phyloP scores from a whole-genome alignment of 169 alveolate genomes.

The Theileria luwenshuni region DNA sequence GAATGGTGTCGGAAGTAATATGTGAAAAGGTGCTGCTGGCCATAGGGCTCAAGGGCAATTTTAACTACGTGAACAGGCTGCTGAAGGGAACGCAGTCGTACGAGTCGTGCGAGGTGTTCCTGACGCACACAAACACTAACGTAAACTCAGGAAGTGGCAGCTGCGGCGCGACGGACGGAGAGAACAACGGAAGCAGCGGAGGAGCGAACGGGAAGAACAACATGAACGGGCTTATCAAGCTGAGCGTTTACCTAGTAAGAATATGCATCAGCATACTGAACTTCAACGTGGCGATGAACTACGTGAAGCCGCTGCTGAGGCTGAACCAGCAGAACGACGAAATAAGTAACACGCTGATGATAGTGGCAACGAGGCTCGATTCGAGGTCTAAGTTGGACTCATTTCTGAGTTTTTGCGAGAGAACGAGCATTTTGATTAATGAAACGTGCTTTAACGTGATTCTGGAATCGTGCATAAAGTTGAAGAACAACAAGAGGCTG shows the following conservation, averaged over 20 bases:
- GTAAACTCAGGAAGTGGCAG: background rate
- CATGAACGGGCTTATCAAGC: constrained; percentile 2
- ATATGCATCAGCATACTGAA: constrained; percentile 35
- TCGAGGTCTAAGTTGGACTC: constrained; percentile 51
- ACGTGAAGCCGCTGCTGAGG: constrained; percentile 25
- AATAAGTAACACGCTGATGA: constrained; percentile 29
- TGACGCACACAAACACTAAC: constrained; percentile 1
- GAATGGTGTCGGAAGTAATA: constrained; percentile 34
- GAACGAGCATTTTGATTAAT: constrained; percentile 39
- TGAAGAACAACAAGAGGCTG: constrained; percentile 56
- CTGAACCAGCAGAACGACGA: constrained; percentile 42
- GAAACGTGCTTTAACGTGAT: constrained; percentile 40
- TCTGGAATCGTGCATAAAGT: constrained; percentile 63
- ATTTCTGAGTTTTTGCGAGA: constrained; percentile 56
- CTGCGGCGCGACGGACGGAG: background rate
- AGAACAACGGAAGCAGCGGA: background rate
- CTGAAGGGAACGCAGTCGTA: constrained; percentile 26
- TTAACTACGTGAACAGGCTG: constrained; percentile 33
- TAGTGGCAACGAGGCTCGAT: constrained; percentile 35
- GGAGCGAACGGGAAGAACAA: background rate
- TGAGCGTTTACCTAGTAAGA: constrained; percentile 31
- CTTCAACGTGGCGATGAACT: constrained; percentile 36
- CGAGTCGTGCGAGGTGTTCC: constrained; percentile 40
- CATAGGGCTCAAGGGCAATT: constrained; percentile 51
- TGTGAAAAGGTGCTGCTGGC: constrained; percentile 21